A percentile compares a stretch with the other conserved stretches of the same genome.
phyloP scores from a whole-genome alignment of 2,329 filamentous ascomycete genomes.

The Fusarium aywerte region DNA sequence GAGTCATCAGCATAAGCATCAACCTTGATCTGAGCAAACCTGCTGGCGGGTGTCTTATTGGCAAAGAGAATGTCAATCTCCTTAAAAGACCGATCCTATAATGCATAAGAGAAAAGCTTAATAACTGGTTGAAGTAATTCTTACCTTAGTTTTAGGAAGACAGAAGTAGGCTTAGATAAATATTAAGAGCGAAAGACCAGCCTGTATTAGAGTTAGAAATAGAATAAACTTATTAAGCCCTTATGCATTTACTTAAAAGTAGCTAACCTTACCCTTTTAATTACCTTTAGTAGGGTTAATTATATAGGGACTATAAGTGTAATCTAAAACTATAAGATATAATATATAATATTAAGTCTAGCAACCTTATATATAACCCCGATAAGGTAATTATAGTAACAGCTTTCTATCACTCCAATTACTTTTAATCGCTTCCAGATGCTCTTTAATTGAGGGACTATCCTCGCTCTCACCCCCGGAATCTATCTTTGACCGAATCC shows the following conservation, averaged over 20 bases:
- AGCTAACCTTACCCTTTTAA: slow-evolving; percentile 51
- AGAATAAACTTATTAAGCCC: accelerated
- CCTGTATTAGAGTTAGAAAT: slow-evolving; percentile 5
- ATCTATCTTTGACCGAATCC: slow-evolving; percentile 38
- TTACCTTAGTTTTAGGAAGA: slow-evolving; percentile 48
- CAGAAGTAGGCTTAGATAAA: slow-evolving; percentile 51
- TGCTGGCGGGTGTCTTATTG: slow-evolving; percentile 44
- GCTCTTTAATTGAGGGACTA: slow-evolving; percentile 38
- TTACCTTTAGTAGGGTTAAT: slow-evolving; percentile 50
- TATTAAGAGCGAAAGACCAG: slow-evolving; percentile 43
- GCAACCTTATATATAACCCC: no score
- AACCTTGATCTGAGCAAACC: slow-evolving; percentile 49
- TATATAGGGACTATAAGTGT: slow-evolving; percentile 49
- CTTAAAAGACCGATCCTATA: slow-evolving; percentile 47
- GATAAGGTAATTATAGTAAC: background rate
- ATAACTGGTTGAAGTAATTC: accelerated
- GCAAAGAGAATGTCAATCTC: slow-evolving; percentile 53
- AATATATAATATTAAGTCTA: no score
- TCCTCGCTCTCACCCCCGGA: slow-evolving; percentile 34
- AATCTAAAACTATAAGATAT: slow-evolving; percentile 44
- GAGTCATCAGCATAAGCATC: slow-evolving; percentile 13
- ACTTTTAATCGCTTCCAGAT: slow-evolving; percentile 31
- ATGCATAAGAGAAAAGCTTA: background rate
- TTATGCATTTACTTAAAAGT: slow-evolving; percentile 44
- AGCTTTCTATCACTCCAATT: slow-evolving; percentile 18